These are phyloP conservation scores for Globisporangium emineosum DNA, from an alignment of 352 stramenopile genomes.

Conservation along the genomic window DNA sequence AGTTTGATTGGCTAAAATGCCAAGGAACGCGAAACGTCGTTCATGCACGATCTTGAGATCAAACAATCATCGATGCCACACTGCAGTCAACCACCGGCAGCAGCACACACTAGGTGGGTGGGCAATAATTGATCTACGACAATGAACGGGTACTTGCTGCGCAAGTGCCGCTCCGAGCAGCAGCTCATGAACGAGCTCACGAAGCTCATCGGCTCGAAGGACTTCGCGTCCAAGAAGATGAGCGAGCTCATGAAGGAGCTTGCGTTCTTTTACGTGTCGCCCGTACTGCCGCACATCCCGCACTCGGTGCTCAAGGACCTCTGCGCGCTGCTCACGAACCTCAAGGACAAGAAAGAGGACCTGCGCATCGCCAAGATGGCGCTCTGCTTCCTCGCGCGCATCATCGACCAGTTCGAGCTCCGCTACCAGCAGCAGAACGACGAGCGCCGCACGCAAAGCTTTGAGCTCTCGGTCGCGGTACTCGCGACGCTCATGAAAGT, in stretches of 20 bases:
- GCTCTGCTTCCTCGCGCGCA: constrained; percentile 55
- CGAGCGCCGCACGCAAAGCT: constrained; percentile 37
- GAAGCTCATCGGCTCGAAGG: constrained; percentile 52
- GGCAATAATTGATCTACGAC: background rate
- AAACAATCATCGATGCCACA: background rate
- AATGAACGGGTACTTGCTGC: constrained; percentile 73
- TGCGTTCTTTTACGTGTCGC: constrained; percentile 71
- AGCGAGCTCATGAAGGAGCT: constrained; percentile 66
- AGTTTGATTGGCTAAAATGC: background rate
- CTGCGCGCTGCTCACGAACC: constrained; percentile 50
- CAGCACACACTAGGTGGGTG: background rate
- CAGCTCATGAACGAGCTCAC: constrained; percentile 81
- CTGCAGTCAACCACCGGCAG: background rate
- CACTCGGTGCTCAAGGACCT: constrained; percentile 72
- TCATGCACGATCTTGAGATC: background rate
- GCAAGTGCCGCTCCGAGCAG: constrained; percentile 76
- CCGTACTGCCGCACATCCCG: constrained; percentile 37
- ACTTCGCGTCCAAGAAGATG: constrained; percentile 70
- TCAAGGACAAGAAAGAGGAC: constrained; percentile 85
- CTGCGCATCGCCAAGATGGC: constrained; percentile 59
- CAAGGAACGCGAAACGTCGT: background rate
- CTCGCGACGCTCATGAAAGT: constrained; percentile 42
- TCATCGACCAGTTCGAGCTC: constrained; percentile 65
- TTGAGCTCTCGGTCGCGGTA: constrained; percentile 41
- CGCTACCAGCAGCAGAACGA: constrained; percentile 19